Evolutionary conservation across 2,329 filamentous ascomycete genomes (phyloP).

Genomic region (Fusarium sp.): DNA sequence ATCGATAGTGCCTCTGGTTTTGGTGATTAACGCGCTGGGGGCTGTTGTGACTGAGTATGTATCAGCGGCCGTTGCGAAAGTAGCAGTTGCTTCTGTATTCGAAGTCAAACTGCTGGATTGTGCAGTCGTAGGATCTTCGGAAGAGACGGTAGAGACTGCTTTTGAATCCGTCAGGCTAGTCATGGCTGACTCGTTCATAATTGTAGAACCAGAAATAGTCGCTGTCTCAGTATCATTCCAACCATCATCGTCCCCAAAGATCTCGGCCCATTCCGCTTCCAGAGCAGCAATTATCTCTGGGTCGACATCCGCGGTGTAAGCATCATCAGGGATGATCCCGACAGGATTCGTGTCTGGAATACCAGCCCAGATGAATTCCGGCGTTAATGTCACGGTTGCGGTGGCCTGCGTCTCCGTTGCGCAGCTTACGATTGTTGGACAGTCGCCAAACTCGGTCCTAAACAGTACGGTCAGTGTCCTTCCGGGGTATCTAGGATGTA

Average conservation of each 20-base stretch:
- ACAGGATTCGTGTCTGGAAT: background rate
- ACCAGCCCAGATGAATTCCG: background rate
- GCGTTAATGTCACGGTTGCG: fast-evolving
- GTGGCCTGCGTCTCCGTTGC: fast-evolving
- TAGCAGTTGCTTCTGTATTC: background rate
- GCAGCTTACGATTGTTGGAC: background rate
- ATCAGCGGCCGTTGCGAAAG: background rate
- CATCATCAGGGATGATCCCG: fast-evolving
- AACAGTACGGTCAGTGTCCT: background rate
- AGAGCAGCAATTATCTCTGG: background rate
- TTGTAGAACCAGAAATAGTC: background rate
- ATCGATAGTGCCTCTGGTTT: background rate
- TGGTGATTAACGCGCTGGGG: background rate
- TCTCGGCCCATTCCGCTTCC: background rate
- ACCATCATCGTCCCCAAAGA: background rate
- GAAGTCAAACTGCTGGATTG: background rate
- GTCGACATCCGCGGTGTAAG: background rate
- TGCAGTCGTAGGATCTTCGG: background rate
- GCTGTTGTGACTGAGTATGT: background rate
- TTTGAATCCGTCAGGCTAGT: background rate
- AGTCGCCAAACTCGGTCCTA: fast-evolving
- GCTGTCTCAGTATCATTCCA: background rate
- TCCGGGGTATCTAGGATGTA: background rate
- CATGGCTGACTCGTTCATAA: background rate
- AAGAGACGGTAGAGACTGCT: background rate